Conservation (phyloP, 768 basidiomycete species). For the Hemileccinum impolitum region DNA sequence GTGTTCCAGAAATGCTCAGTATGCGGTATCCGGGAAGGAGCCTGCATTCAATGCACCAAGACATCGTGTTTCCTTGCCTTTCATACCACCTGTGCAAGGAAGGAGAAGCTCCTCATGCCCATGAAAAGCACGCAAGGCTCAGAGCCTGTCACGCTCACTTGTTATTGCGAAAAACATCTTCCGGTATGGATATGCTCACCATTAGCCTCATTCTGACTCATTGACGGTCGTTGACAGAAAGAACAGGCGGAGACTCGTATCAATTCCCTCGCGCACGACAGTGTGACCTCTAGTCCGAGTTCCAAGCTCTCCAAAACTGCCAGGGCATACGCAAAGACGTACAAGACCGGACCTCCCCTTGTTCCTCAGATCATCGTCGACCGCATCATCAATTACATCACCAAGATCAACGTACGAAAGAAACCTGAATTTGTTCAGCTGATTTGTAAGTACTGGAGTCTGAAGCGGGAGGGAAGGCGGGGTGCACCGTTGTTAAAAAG, state of each 20-base stretch:
- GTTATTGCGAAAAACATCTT: conserved; percentile 88
- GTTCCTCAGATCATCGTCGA: conserved; percentile 85
- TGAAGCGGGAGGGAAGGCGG: conserved; percentile 89
- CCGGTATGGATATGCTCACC: conserved; percentile 51
- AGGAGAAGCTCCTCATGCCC: conserved; percentile 77
- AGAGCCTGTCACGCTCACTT: conserved; percentile 69
- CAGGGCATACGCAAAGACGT: conserved; percentile 87
- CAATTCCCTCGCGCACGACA: conserved; percentile 46
- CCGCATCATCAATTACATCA: conserved; percentile 71
- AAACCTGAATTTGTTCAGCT: conserved; percentile 72
- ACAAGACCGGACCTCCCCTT: conserved; percentile 89
- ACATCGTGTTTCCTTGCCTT: conserved; percentile 89
- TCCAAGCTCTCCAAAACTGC: conserved; percentile 69
- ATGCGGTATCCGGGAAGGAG: conserved; percentile 63
- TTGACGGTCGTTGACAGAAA: conserved; percentile 38
- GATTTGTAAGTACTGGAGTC: conserved; percentile 92
- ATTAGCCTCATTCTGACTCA: not conserved
- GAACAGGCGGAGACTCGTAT: conserved; percentile 68
- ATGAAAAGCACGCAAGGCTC: conserved; percentile 82
- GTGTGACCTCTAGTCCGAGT: conserved; percentile 38
- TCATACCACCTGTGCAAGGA: conserved; percentile 91
- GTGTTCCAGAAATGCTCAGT: conserved; percentile 54
- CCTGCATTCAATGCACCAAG: conserved; percentile 96
- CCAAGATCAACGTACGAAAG: conserved; percentile 66
- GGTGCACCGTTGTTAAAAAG: conserved; percentile 93